phyloP scores from a whole-genome alignment of 2,329 filamentous ascomycete genomes.

The Cryphonectria parasitica region DNA sequence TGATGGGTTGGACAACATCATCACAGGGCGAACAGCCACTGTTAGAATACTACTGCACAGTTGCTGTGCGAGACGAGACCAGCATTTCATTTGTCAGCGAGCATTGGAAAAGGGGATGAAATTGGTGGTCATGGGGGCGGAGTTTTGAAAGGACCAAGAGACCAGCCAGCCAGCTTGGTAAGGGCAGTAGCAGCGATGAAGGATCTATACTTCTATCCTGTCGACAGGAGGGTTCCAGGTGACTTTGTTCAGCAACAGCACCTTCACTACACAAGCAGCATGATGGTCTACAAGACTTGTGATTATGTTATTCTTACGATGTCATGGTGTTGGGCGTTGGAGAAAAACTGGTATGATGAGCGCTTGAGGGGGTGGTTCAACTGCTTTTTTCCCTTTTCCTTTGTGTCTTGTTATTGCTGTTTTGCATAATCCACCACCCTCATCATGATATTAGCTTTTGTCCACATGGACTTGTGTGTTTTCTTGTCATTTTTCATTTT shows the following conservation, averaged over 20 bases:
- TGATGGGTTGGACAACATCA: neutral
- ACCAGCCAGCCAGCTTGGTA: neutral
- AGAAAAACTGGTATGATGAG: neutral
- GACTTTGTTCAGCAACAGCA: neutral
- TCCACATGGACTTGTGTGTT: neutral
- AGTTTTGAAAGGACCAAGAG: neutral
- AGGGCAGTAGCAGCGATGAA: neutral
- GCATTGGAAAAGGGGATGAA: slow-evolving; percentile 12
- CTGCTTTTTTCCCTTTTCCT: neutral
- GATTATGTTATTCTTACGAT: neutral
- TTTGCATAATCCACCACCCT: neutral
- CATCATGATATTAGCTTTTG: neutral
- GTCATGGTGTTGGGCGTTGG: slow-evolving; percentile 1
- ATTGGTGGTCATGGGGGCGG: neutral
- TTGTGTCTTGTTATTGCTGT: neutral
- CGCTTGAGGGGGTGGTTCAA: neutral
- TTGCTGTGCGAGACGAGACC: slow-evolving; percentile 15
- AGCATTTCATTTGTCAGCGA: slow-evolving; percentile 26
- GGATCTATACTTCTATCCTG: neutral
- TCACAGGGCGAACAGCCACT: neutral
- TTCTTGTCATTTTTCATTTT: neutral
- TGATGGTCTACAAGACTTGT: neutral
- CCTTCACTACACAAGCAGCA: neutral
- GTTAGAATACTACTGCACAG: slow-evolving; percentile 3
- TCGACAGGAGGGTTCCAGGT: neutral